Evolutionary conservation across 257 asterid species (phyloP).

Genomic region (Solanum megistacrolobum): DNA sequence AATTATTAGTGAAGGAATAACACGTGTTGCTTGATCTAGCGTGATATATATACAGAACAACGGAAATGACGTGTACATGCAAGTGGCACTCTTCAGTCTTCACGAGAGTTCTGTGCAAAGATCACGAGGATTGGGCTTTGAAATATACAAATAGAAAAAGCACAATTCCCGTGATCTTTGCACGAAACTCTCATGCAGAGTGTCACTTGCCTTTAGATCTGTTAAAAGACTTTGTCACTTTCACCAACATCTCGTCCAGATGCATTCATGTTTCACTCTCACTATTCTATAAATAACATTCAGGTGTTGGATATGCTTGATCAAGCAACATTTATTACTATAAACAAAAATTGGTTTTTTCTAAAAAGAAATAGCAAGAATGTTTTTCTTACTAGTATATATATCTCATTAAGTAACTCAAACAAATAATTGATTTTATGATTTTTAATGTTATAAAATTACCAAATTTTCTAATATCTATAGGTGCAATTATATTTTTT

Average conservation of each 20-base stretch:
- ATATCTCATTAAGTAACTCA: background rate
- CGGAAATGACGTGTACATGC: background rate
- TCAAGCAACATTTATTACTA: background rate
- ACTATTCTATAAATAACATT: background rate
- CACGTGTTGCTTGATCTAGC: too few relatives aligned
- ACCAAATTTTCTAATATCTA: too few relatives aligned
- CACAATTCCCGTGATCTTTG: background rate
- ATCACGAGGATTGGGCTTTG: background rate
- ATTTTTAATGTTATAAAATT: too few relatives aligned
- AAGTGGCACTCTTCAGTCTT: background rate
- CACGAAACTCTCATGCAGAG: background rate
- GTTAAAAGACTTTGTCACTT: background rate
- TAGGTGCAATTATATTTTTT: too few relatives aligned
- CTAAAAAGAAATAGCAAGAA: too few relatives aligned
- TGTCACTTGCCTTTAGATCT: background rate
- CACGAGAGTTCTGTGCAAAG: background rate
- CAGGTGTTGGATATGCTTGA: background rate
- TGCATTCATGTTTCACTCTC: background rate
- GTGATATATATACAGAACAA: too few relatives aligned
- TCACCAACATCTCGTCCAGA: background rate
- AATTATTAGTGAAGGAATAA: too few relatives aligned
- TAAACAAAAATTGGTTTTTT: background rate
- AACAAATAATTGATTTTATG: too few relatives aligned
- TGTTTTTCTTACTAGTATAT: background rate
- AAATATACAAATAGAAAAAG: too few relatives aligned